Percentiles rank a stretch among this genome's conserved stretches.
phyloP scores from a whole-genome alignment of 2,329 filamentous ascomycete genomes.

The Talaromyces sp. region DNA sequence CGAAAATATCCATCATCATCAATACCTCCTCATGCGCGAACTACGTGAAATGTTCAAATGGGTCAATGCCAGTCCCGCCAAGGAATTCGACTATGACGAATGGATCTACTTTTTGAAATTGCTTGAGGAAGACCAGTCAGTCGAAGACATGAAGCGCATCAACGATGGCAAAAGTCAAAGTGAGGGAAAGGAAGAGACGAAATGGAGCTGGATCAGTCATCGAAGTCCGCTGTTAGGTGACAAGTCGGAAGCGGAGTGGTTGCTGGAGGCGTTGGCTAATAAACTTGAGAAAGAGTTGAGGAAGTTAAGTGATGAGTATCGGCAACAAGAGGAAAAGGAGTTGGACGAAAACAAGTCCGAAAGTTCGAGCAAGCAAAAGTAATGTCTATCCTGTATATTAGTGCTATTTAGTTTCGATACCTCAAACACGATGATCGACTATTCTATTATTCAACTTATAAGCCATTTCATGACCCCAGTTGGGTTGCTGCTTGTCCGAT shows the following conservation, averaged over 20 bases:
- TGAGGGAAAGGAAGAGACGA: background rate
- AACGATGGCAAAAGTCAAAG: background rate
- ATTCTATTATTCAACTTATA: background rate
- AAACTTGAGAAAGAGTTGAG: slow-evolving; percentile 39
- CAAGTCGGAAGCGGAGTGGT: slow-evolving; percentile 44
- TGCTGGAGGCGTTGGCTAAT: slow-evolving; percentile 38
- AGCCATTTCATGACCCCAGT: too few relatives aligned
- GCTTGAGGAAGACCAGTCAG: slow-evolving; percentile 45
- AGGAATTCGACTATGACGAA: slow-evolving; percentile 40
- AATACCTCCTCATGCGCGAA: slow-evolving; percentile 38
- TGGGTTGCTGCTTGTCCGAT: too few relatives aligned
- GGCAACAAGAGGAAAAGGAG: background rate
- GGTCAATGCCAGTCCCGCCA: slow-evolving; percentile 29
- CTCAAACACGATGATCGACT: background rate
- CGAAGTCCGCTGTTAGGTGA: slow-evolving; percentile 40
- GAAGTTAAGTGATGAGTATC: slow-evolving; percentile 24
- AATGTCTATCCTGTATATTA: background rate
- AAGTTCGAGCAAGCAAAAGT: background rate
- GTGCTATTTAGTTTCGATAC: background rate
- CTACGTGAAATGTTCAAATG: slow-evolving; percentile 40
- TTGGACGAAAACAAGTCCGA: background rate
- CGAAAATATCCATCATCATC: slow-evolving; percentile 51
- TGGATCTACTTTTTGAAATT: slow-evolving; percentile 52
- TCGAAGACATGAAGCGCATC: slow-evolving; percentile 25
- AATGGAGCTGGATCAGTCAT: slow-evolving; percentile 43